Base-by-base conservation (phyloP, 768 basidiomycete species). In the Lenzites betulinus region DNA sequence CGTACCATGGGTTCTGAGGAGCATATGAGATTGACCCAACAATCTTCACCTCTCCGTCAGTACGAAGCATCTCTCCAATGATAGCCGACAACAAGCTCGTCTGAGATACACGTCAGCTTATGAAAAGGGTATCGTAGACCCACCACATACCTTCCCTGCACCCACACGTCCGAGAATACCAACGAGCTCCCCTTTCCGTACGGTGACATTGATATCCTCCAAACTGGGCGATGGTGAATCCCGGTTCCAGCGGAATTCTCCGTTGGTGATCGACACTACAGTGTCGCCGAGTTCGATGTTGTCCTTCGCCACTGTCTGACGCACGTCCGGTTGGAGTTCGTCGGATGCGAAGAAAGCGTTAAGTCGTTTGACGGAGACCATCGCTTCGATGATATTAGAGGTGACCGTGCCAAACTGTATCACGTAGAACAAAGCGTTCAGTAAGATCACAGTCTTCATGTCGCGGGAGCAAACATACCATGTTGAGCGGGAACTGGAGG, bases 151-250 rank as follows among this genome's bases (percentile, higher is more conserved):
- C 83, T 98, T 98, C 55, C 96, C 95, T 39, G 87, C 84, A 9
- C 95, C 95, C 23, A 98, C 95, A 22, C 92, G 87, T 16, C 96
- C 96, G 18, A 96, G 80, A 7, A 98, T 75, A 2, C 89, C 93
- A 0, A 94, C 79, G 6, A 98, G 74, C 66, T 97, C 91, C 7
- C 95, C 95, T 70, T 93, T 95, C 53, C 79, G 82, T 2, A 90
- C 85, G 0, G 78, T 79, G 22, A 98, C 65, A 66, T 87, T 84
- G 65, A 98, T 88, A 53, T 85, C 87, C 69, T 92, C 88, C 9
- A 98, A 80, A 0, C 86, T 86, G 0, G 92, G 84, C 42, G 82
- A 77, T 7, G 73, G 66, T 0, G 78, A 77, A 2, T 79, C 76
- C 59, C 81, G 83, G 22, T 77, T 76, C 96, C 96, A 98, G 18